Evolutionary conservation across 441 rosid genomes (phyloP).

Genomic region (Bruguiera hainesii): DNA sequence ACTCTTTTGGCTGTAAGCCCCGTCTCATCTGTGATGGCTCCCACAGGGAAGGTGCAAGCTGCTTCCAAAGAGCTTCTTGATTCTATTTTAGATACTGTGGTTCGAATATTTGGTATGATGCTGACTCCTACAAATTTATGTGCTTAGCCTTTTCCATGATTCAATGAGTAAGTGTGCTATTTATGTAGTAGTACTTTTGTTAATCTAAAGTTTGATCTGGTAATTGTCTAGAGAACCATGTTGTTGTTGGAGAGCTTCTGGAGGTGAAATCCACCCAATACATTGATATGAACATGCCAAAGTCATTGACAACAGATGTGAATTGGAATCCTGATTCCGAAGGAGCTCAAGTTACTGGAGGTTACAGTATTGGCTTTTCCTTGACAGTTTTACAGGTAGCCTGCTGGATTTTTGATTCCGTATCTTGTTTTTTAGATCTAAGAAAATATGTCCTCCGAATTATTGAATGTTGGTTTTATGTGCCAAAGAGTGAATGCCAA

Average conservation of each 20-base stretch:
- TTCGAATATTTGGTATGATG: constrained; percentile 84
- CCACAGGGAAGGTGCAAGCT: constrained; percentile 91
- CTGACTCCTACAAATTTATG: neutral
- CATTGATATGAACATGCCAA: constrained; percentile 58
- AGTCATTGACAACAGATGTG: constrained; percentile 53
- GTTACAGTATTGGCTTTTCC: constrained; percentile 88
- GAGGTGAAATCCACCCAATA: constrained; percentile 67
- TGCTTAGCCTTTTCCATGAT: neutral
- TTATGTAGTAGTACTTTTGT: neutral
- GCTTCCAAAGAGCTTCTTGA: constrained; percentile 89
- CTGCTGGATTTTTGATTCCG: constrained; percentile 7
- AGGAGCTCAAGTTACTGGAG: constrained; percentile 86
- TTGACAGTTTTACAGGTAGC: constrained; percentile 94
- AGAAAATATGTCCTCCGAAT: neutral
- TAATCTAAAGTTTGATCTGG: constrained; percentile 27
- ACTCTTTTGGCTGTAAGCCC: constrained; percentile 90
- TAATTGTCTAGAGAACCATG: constrained; percentile 74
- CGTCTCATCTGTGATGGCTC: constrained; percentile 95
- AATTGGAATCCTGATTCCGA: constrained; percentile 80
- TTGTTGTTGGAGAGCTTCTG: constrained; percentile 90
- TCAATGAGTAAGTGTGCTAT: neutral
- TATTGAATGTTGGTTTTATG: constrained; percentile 20
- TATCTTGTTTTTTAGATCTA: neutral
- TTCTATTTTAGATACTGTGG: constrained; percentile 79
- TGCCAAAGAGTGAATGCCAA: constrained; percentile 93